A percentile compares a stretch with the other conserved stretches of the same genome.
phyloP scores from a whole-genome alignment of 768 basidiomycete species.

The Tricholoma saponaceum region DNA sequence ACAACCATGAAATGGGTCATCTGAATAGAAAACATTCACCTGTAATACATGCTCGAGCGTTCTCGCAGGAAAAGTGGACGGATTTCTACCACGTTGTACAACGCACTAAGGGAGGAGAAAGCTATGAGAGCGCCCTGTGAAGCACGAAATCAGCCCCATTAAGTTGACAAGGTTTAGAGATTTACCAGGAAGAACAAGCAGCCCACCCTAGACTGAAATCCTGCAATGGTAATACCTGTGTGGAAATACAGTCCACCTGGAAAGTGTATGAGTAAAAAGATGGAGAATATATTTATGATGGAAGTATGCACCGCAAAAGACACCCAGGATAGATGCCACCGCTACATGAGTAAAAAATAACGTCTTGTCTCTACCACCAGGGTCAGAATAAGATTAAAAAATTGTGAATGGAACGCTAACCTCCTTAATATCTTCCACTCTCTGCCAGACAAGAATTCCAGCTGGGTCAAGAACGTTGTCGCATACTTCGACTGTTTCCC shows the following conservation, averaged over 20 bases:
- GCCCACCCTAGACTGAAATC: slow-evolving; percentile 92
- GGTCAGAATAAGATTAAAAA: neutral
- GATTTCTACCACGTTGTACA: slow-evolving; percentile 84
- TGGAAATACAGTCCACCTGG: slow-evolving; percentile 83
- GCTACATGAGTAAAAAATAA: slow-evolving; percentile 77
- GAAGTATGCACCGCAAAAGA: slow-evolving; percentile 66
- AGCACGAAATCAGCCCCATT: slow-evolving; percentile 6
- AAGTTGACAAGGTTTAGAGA: slow-evolving; percentile 5
- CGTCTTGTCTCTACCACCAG: slow-evolving; percentile 68
- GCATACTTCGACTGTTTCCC: slow-evolving; percentile 40
- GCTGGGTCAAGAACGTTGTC: slow-evolving; percentile 85
- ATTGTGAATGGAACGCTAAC: slow-evolving; percentile 24
- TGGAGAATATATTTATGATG: neutral
- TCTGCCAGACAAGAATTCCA: slow-evolving; percentile 75
- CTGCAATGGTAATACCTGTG: slow-evolving; percentile 77
- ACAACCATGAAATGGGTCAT: neutral
- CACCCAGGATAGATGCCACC: slow-evolving; percentile 70
- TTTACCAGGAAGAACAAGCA: slow-evolving; percentile 88
- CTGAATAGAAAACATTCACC: slow-evolving; percentile 35
- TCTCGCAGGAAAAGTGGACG: slow-evolving; percentile 89
- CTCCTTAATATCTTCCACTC: slow-evolving; percentile 83
- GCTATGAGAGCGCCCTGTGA: slow-evolving; percentile 82
- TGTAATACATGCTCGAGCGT: slow-evolving; percentile 81
- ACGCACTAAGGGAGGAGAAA: slow-evolving; percentile 85
- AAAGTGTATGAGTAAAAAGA: neutral